Evolutionary conservation across 1,284 basidiomycete species (phyloP), one percentile per base, ranked within the genome.

Genomic region (Moniliophthora roreri): DNA sequence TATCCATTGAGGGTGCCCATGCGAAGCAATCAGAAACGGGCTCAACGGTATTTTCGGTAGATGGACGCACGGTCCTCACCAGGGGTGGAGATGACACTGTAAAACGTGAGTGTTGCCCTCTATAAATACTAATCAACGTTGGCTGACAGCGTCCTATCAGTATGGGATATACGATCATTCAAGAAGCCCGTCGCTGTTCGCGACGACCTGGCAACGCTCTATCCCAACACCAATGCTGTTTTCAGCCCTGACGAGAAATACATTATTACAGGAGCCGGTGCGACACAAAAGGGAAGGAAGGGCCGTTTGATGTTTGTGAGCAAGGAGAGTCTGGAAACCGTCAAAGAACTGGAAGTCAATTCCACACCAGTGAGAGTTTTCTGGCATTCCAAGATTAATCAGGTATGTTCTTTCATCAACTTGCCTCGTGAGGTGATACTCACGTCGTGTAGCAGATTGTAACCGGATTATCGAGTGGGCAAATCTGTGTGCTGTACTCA

Each of bases 341-440:
- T 76, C 55, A 87, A 82, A 69, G 73, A 79, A 62, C 56, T 84
- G 62, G 86, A 73, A 67, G 85, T 83, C 71, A 88, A 78, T 48
- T 78, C 85, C 24, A 92, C 89, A 24, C 93, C 95, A 4, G 89
- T 98, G 52, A 89, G 87, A 62, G 90, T 97, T 1, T 72, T 82
- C 26, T 98, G 95, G 95, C 95, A 97, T 72, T 85, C 92, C n/a
- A 91, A 92, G 69, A 97, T 98, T 75, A 98, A 98, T 73, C 95
- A 98, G 80, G 91, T 90, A 60, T 60, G 84, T 63, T 36, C 39
- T 54, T 39, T 44, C n/a, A 42, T 26, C 15, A 34, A 42, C 24
- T 24, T n/a, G 9, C 26, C 13, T 15, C 20, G 16, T 18, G 16
- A 21, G 20, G 18, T 24, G 32, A 24, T 4, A 13, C n/a, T 24